Conservation (phyloP, 2,329 filamentous ascomycete genomes). For the Ophiostoma quercus region DNA sequence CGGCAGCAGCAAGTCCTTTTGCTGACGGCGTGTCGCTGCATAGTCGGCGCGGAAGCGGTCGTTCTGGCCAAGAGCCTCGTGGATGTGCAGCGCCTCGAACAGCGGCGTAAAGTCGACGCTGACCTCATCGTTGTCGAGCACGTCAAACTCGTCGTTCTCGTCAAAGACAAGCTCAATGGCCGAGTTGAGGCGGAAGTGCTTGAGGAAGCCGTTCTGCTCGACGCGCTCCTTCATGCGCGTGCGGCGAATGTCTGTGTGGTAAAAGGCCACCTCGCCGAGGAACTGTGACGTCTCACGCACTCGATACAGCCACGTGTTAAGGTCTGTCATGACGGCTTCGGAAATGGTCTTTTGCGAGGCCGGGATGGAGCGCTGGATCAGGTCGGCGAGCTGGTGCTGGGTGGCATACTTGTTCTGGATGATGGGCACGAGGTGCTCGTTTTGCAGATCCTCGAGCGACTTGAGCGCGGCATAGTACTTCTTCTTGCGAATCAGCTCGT, state of each 20-base stretch:
- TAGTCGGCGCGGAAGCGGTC: conserved; percentile 91
- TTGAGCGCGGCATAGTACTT: conserved; percentile 94
- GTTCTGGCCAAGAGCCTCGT: conserved; percentile 85
- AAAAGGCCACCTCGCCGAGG: conserved; percentile 91
- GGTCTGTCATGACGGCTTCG: conserved; percentile 91
- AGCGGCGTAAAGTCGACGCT: conserved; percentile 92
- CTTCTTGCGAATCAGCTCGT: conserved; percentile 85
- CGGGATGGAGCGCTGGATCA: conserved; percentile 94
- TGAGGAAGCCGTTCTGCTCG: conserved; percentile 67
- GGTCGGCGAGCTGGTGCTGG: conserved; percentile 87
- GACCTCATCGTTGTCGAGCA: conserved; percentile 90
- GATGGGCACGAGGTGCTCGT: conserved; percentile 74
- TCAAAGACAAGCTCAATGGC: conserved; percentile 93
- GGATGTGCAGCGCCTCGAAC: conserved; percentile 93
- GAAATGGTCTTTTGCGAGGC: conserved; percentile 88
- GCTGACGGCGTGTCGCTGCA: conserved; percentile 79
- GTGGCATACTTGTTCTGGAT: conserved; percentile 80
- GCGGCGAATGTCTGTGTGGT: conserved; percentile 84
- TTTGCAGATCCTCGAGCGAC: conserved; percentile 90
- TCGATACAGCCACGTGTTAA: conserved; percentile 94
- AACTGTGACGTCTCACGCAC: conserved; percentile 96
- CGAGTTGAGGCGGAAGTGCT: conserved; percentile 87
- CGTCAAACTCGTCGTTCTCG: conserved; percentile 91
- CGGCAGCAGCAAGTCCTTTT: conserved; percentile 86
- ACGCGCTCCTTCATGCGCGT: conserved; percentile 76